Percentiles rank a stretch among this genome's conserved stretches.
Conservation (phyloP, 495 filamentous ascomycete species). For the Collariella sp. region DNA sequence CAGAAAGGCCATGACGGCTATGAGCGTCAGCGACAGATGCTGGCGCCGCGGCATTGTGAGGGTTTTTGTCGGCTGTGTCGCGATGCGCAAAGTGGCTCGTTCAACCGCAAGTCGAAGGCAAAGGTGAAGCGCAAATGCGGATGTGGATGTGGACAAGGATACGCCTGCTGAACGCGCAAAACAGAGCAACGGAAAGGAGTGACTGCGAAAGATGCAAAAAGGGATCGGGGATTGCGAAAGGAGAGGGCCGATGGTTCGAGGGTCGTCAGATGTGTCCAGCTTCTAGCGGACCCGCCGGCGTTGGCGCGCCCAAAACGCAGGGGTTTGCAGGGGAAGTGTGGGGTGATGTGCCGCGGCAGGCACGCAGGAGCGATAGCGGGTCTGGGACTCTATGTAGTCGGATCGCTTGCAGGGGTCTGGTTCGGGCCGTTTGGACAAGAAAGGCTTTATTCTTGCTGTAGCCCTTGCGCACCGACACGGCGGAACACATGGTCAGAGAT, state of each 20-base stretch:
- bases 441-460: too few species aligned
- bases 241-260: background rate
- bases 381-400: too few species aligned
- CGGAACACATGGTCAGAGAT: too few species aligned
- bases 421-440: too few species aligned
- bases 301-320: background rate
- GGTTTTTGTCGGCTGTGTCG: background rate
- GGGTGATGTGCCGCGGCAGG: background rate
- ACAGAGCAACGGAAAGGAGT: background rate
- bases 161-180: background rate
- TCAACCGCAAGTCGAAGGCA: too few species aligned
- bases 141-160: background rate
- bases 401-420: too few species aligned
- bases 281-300: too few species aligned
- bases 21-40: slow-evolving; percentile 32
- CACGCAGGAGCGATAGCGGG: too few species aligned
- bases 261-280: background rate
- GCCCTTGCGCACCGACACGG: too few species aligned
- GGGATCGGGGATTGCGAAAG: background rate
- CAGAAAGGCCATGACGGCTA: slow-evolving; percentile 30
- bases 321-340: background rate
- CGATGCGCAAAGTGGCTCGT: background rate
- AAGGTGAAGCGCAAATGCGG: too few species aligned
- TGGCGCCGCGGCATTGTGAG: slow-evolving; percentile 40
- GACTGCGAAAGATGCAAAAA: background rate